These are phyloP conservation scores for Candida labiduridarum DNA, from an alignment of 1,139 yeast genomes.

Conservation along the genomic window DNA sequence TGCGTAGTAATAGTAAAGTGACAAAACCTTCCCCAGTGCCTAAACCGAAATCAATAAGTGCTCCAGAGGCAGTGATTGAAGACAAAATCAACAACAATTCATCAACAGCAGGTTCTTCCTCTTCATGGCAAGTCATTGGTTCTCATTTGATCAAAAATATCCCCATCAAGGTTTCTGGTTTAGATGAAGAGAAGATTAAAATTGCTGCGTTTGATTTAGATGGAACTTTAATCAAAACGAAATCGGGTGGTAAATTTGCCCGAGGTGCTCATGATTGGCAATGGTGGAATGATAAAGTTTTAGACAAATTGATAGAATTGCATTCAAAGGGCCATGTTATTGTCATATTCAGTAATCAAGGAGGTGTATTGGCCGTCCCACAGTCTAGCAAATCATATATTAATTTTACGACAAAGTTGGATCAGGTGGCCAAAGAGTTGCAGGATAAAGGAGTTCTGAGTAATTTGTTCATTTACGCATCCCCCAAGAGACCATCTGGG, in stretches of 20 bases:
- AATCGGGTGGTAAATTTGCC: conserved; percentile 58
- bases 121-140: conserved; percentile 32
- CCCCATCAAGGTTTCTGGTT: conserved; percentile 20
- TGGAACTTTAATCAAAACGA: conserved; percentile 65
- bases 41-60: neutral
- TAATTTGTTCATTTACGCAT: conserved; percentile 59
- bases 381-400: conserved; percentile 51
- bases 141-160: conserved; percentile 37
- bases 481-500: conserved; percentile 51
- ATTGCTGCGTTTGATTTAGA: conserved; percentile 80
- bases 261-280: conserved; percentile 68
- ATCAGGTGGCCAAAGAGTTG: conserved; percentile 18
- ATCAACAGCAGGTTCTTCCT: neutral
- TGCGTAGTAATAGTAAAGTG: conserved; percentile 1
- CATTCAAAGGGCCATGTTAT: conserved; percentile 36
- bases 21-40: neutral
- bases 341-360: conserved; percentile 87
- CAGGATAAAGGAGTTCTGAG: conserved; percentile 18
- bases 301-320: conserved; percentile 28
- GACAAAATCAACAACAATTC: conserved; percentile 1
- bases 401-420: conserved; percentile 49
- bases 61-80: neutral
- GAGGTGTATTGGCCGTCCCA: conserved; percentile 50
- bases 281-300: conserved; percentile 47
- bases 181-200: conserved; percentile 21